A percentile compares a stretch with the other conserved stretches of the same genome.
These are phyloP conservation scores for Huntiella savannae DNA, from an alignment of 2,329 filamentous ascomycete species.

Conservation along the genomic window DNA sequence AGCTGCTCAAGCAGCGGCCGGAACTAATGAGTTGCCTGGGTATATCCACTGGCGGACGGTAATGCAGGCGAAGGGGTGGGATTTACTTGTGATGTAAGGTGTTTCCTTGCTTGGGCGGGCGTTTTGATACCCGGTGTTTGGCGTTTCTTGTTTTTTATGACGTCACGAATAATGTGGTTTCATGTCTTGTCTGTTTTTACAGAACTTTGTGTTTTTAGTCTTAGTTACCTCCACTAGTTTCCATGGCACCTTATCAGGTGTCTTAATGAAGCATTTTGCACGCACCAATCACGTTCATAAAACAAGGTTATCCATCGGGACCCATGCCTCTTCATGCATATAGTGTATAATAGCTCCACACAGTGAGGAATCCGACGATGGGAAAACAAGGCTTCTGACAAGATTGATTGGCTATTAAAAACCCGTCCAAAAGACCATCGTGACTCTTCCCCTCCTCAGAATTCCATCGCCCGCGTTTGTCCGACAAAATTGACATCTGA, in stretches of 20 bases:
- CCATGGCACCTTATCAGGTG: constrained; percentile 8
- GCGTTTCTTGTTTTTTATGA: constrained; percentile 7
- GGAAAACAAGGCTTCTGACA: too few species aligned
- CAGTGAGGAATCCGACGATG: too few species aligned
- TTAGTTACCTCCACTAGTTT: constrained; percentile 7
- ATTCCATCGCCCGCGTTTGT: too few species aligned
- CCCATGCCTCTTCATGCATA: too few species aligned
- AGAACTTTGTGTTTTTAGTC: constrained; percentile 5
- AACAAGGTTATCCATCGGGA: too few species aligned
- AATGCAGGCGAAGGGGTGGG: constrained; percentile 82
- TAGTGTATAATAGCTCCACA: too few species aligned
- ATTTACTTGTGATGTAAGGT: constrained; percentile 68
- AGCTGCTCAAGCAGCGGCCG: constrained; percentile 19
- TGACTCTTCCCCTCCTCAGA: too few species aligned
- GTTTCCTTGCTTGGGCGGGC: constrained; percentile 12
- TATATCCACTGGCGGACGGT: constrained; percentile 88
- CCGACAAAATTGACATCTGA: too few species aligned
- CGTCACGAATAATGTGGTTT: constrained; percentile 11
- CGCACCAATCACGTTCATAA: too few species aligned
- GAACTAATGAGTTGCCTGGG: constrained; percentile 25
- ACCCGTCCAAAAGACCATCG: too few species aligned
- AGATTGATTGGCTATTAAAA: too few species aligned
- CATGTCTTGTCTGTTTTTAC: constrained; percentile 4
- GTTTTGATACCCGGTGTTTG: neutral
- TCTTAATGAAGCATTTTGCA: too few species aligned